Evolutionary conservation across 768 basidiomycete species (phyloP).

Genomic region (Pleurotus cornucopiae): DNA sequence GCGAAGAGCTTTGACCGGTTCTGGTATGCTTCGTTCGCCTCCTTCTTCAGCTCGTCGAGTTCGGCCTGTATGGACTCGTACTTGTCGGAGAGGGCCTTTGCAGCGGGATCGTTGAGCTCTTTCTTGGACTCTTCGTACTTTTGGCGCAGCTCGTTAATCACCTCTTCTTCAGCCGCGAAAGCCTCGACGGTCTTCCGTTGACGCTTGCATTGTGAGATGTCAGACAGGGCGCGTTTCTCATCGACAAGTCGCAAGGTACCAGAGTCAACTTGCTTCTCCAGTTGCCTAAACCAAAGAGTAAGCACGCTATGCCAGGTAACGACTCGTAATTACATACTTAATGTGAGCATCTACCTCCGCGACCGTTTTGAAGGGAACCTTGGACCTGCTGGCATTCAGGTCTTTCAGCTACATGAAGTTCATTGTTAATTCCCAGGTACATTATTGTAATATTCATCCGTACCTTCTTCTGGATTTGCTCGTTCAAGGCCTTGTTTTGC

Average conservation of each 20-base stretch:
- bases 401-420: constrained; percentile 65
- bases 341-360: constrained; percentile 86
- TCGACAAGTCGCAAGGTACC: constrained; percentile 90
- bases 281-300: constrained; percentile 42
- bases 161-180: constrained; percentile 74
- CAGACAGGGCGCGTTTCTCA: constrained; percentile 92
- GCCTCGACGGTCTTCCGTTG: constrained; percentile 71
- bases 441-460: neutral
- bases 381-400: constrained; percentile 74
- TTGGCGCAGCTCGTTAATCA: constrained; percentile 75
- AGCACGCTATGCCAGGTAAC: constrained; percentile 3
- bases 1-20: constrained; percentile 79
- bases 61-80: constrained; percentile 82
- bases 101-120: constrained; percentile 87
- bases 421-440: too few relatives aligned
- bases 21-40: constrained; percentile 81
- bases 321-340: constrained; percentile 46
- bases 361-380: constrained; percentile 74
- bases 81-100: constrained; percentile 73
- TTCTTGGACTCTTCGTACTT: constrained; percentile 76
- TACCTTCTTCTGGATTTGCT: constrained; percentile 80
- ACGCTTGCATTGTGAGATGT: constrained; percentile 74
- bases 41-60: constrained; percentile 81
- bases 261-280: constrained; percentile 90
- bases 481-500: constrained; percentile 76